Percentiles rank a stretch among this genome's conserved stretches.
phyloP scores from a whole-genome alignment of 768 basidiomycete species.

The Suillus americanus region DNA sequence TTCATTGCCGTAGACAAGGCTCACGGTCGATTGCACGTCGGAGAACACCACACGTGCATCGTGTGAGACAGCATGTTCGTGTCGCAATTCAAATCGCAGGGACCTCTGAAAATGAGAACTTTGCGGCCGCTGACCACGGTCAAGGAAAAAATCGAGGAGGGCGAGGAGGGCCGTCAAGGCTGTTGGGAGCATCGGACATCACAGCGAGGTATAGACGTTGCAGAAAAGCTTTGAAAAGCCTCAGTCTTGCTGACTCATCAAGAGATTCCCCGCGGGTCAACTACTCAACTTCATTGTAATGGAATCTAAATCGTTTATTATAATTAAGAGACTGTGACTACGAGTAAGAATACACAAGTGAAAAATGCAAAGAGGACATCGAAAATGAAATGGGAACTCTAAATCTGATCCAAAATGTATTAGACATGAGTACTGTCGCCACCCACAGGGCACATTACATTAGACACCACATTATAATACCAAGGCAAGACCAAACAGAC shows the following conservation, averaged over 20 bases:
- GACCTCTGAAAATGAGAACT: neutral
- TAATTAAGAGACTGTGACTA: neutral
- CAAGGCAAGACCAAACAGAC: neutral
- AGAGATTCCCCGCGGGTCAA: neutral
- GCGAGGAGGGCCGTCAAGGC: constrained; percentile 49
- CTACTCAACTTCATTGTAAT: no score
- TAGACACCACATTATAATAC: neutral
- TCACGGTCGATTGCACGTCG: constrained; percentile 34
- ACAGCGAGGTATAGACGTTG: constrained; percentile 9
- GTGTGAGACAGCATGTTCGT: constrained; percentile 55
- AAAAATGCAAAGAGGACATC: neutral
- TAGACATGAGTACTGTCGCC: neutral
- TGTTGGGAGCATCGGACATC: constrained; percentile 36
- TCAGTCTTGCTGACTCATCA: constrained; percentile 7
- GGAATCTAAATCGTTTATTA: no score
- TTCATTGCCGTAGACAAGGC: constrained; percentile 12
- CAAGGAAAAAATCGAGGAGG: constrained; percentile 29
- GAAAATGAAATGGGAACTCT: neutral
- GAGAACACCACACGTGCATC: constrained; percentile 55
- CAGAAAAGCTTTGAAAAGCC: constrained; percentile 15
- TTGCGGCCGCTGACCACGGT: constrained; percentile 8
- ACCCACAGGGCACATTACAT: constrained; percentile 3
- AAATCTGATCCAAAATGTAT: neutral
- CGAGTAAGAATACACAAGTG: constrained; percentile 5
- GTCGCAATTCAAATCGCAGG: constrained; percentile 57